These are phyloP conservation scores for Mycena polygramma DNA, from an alignment of 768 basidiomycete species.

Conservation along the genomic window DNA sequence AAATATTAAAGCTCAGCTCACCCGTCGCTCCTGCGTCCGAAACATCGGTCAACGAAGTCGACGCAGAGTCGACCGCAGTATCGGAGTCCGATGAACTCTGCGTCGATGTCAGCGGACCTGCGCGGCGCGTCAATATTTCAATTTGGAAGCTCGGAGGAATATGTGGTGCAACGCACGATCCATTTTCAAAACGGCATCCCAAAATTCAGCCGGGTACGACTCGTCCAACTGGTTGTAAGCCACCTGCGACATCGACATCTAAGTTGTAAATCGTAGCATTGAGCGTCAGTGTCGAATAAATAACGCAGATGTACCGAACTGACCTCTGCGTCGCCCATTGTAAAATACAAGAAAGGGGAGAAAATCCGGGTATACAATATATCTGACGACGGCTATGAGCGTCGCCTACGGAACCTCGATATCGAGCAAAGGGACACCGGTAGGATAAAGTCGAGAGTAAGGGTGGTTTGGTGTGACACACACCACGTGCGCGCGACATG, in stretches of 20 bases:
- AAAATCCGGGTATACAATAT: not conserved
- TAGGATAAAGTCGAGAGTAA: not conserved
- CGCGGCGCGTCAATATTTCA: conserved; percentile 19
- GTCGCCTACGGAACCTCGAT: not conserved
- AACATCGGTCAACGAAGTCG: not conserved
- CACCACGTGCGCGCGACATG: conserved; percentile 20
- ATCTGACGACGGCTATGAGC: not conserved
- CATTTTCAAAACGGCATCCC: conserved; percentile 9
- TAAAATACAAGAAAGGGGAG: not conserved
- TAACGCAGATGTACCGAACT: not conserved
- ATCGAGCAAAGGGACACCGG: not conserved
- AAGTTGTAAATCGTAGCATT: not conserved
- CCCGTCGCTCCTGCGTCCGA: not conserved
- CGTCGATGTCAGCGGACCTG: conserved; percentile 7
- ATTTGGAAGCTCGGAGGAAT: not conserved
- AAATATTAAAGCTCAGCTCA: not conserved
- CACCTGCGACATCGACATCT: conserved; percentile 19
- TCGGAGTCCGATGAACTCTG: conserved; percentile 13
- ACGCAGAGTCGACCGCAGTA: not conserved
- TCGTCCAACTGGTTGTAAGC: conserved; percentile 6
- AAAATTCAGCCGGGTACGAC: conserved; percentile 9
- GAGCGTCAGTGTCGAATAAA: not conserved
- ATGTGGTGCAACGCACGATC: not conserved
- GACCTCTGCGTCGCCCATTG: conserved; percentile 20
- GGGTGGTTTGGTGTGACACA: not conserved